Conservation (phyloP, 106 monocot genomes). For the Agapanthus africanus region DNA sequence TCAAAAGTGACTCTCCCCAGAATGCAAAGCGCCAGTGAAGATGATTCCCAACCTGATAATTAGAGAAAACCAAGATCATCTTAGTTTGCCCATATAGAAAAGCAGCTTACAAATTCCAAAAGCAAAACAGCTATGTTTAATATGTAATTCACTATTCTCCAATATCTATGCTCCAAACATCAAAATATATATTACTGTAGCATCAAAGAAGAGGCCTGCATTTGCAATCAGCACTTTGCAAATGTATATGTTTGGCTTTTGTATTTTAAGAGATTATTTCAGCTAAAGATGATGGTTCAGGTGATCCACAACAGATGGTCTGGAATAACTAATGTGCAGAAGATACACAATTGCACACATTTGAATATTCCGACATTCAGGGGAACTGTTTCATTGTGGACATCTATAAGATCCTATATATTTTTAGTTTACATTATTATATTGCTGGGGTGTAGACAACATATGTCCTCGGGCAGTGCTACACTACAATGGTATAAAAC, state of each 20-base stretch:
- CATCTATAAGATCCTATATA: neutral
- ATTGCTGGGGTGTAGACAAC: neutral
- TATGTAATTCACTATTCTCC: neutral
- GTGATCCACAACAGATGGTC: neutral
- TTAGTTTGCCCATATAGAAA: neutral
- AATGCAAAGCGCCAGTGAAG: slow-evolving; percentile 89
- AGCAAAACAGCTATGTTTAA: no score
- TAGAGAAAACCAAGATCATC: no score
- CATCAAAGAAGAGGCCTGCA: neutral
- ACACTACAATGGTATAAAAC: neutral
- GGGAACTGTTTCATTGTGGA: neutral
- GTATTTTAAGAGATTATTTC: neutral
- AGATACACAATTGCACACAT: no score
- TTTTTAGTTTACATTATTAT: neutral
- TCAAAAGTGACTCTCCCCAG: slow-evolving; percentile 79
- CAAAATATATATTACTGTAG: neutral
- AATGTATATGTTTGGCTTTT: no score
- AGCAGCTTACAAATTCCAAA: neutral
- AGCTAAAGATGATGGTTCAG: neutral
- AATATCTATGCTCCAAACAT: no score
- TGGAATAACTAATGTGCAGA: neutral
- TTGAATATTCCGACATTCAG: no score
- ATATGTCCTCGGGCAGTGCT: neutral
- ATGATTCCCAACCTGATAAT: slow-evolving; percentile 67
- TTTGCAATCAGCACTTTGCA: no score